Evolutionary conservation across 495 filamentous ascomycete genomes (phyloP), one percentile per base, ranked within the genome.

Genomic region (Aspergillus conjunctus): DNA sequence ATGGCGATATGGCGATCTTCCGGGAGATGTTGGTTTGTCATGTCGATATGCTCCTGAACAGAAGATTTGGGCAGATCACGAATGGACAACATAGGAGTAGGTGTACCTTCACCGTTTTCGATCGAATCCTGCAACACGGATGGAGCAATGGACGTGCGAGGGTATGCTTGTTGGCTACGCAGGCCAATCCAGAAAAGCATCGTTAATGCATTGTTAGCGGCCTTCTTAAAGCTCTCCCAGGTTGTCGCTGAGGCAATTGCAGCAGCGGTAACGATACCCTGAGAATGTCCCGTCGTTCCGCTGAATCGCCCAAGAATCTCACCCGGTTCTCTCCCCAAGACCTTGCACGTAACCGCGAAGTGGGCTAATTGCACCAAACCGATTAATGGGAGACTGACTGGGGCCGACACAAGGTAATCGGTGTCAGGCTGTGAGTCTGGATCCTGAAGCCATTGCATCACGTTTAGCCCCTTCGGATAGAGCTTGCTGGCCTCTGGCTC

Each of bases 171-270:
- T 70, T 99, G 95, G 72, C 93, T 97, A 64, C 95, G 90, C n/a
- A 93, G 85, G 63, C 95, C 95, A 64, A 99, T 98, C 95, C 94
- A 99, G 80, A 99, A 99, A n/a, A 99, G 88, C 59, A 95, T 89
- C 7, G 88, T 95, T 57, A 99, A 77, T 2, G 93, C 89, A 67
- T 89, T 83, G 53, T 82, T 88, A 34, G 91, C 81, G 33, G 88
- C 83, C 66, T 89, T 85, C 39, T 90, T 84, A 66, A 95, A 98
- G 2, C 88, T 89, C 60, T 95, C 90, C 95, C 95, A 98, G 46
- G 84, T 87, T 62, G 89, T 87, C 9, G 91, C 88, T 3, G 92
- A 88, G 5, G 95, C 89, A 53, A 95, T 94, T 31, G 87, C 91
- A n/a, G 93, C 93, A 14, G 95, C 94, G 14, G 93, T 90, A 56